Evolutionary conservation across 2,329 filamentous ascomycete species (phyloP).

Genomic region (Botryotinia globosa): DNA sequence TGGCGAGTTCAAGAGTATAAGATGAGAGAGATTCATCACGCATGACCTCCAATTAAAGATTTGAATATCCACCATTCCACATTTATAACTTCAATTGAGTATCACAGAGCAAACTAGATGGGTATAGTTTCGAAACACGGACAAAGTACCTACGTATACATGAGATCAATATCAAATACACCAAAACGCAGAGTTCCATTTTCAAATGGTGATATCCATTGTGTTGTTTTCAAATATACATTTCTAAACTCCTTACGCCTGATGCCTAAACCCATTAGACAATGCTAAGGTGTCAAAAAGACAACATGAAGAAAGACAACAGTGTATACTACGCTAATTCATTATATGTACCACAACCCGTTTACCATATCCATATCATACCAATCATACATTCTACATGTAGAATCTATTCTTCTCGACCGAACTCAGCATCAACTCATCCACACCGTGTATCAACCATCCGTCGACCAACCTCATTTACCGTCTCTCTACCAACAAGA

Average conservation of each 20-base stretch:
- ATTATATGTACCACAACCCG: slow-evolving; percentile 9
- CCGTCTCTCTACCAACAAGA: slow-evolving; percentile 85
- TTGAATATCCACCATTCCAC: background rate
- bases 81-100: background rate
- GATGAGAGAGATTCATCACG: background rate
- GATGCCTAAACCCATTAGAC: background rate
- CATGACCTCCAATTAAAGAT: background rate
- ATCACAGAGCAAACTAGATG: background rate
- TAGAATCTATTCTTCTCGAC: background rate
- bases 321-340: background rate
- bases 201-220: background rate
- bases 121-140: background rate
- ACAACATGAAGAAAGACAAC: background rate
- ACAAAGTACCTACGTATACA: background rate
- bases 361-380: background rate
- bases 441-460: background rate
- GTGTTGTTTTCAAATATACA: background rate
- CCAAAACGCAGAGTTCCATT: background rate
- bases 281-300: background rate
- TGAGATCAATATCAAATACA: background rate
- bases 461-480: slow-evolving; percentile 41
- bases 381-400: slow-evolving; percentile 4
- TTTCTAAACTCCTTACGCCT: background rate
- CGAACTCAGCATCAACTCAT: background rate
- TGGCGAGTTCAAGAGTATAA: no score